Evolutionary conservation across 2,329 filamentous ascomycete genomes (phyloP).

Genomic region (Colletotrichum liaoningense): DNA sequence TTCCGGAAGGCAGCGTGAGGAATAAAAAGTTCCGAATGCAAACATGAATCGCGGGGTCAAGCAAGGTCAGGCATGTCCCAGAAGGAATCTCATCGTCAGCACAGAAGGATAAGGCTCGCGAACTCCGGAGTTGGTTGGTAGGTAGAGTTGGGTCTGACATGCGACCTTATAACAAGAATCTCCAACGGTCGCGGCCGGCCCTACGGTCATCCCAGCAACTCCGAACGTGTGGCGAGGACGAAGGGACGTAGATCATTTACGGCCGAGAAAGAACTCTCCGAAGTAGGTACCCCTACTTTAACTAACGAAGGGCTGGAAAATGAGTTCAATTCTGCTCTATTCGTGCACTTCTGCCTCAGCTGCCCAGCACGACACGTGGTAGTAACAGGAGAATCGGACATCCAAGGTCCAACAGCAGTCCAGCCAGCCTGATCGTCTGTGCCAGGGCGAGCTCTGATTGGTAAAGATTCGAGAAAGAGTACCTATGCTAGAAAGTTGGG

Average conservation of each 20-base stretch:
- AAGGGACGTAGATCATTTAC: not conserved
- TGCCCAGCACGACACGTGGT: not conserved
- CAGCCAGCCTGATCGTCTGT: not conserved
- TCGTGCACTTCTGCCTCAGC: not conserved
- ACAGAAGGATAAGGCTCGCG: not conserved
- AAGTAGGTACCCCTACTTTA: not conserved
- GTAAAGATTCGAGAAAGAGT: not conserved
- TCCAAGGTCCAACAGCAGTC: not conserved
- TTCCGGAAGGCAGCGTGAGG: slow-evolving; percentile 3
- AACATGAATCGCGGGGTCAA: slow-evolving; percentile 24
- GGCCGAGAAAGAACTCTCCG: not conserved
- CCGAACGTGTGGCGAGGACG: not conserved
- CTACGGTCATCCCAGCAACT: not conserved
- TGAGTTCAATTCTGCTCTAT: not conserved
- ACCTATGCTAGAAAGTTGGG: not conserved
- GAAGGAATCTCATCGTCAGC: not conserved
- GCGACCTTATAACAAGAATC: not conserved
- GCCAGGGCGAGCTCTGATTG: not conserved
- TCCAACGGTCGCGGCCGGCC: not conserved
- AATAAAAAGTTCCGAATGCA: slow-evolving; percentile 1
- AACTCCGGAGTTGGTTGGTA: not conserved
- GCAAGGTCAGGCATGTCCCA: slow-evolving; percentile 20
- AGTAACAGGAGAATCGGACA: not conserved
- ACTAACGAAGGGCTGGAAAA: not conserved
- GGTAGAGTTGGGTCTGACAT: not conserved